Evolutionary conservation across 148 eudicot species (phyloP).

Genomic region (Spergularia marina): DNA sequence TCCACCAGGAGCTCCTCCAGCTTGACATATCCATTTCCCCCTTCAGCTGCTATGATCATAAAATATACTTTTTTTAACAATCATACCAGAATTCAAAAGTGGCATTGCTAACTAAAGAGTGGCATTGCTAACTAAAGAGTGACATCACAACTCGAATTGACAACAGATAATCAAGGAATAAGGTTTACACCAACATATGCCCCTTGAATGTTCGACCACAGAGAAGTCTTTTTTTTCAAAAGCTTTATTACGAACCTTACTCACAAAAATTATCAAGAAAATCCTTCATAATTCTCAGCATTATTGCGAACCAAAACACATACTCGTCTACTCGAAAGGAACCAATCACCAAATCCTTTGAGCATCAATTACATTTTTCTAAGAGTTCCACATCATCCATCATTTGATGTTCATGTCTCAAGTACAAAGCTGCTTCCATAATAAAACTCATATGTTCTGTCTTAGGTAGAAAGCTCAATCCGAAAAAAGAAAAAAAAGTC

Average conservation of each 20-base stretch:
- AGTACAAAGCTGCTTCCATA: too few relatives aligned
- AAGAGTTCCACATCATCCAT: background rate
- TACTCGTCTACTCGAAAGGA: background rate
- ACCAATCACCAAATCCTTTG: background rate
- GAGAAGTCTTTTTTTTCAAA: background rate
- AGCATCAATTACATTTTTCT: background rate
- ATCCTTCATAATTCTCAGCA: background rate
- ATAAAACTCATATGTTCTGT: too few relatives aligned
- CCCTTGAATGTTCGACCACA: background rate
- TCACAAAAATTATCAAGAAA: background rate
- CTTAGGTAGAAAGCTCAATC: too few relatives aligned
- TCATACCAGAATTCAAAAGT: background rate
- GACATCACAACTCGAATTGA: background rate
- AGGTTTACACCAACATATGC: background rate
- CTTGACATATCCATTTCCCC: constrained; percentile 45
- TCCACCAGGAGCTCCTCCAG: constrained; percentile 82
- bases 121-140: background rate
- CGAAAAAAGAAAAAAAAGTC: background rate
- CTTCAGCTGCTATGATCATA: constrained; percentile 28
- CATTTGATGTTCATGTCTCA: too few relatives aligned
- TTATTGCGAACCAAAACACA: background rate
- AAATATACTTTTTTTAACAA: background rate
- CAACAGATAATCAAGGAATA: background rate
- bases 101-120: background rate
- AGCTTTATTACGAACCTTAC: background rate